Evolutionary conservation across 148 eudicot species (phyloP), one percentile per base, ranked within the genome.

Genomic region (Rhododendron molle): DNA sequence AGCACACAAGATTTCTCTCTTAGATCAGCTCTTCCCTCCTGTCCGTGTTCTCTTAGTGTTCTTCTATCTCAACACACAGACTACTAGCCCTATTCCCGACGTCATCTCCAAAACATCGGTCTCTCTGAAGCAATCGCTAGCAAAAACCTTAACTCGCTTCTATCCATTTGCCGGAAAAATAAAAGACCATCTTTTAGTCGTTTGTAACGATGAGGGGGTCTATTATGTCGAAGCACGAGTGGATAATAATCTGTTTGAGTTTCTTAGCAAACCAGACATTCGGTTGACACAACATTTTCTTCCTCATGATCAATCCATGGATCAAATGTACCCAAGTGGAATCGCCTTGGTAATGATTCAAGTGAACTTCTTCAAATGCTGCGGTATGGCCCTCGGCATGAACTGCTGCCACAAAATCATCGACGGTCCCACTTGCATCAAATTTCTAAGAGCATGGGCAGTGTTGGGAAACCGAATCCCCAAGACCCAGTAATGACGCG

Each of bases 381-480:
- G 90, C 12, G 87, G 90, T n/a, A 1, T 88, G 14, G 89, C 89
- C 2, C 87, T 91, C 14, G 81, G 89, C 46, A 52, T 83, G 6
- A 77, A 78, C 54, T 16, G 9, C 26, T 76, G 81, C 3, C 93
- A 91, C 50, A 89, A 83, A 82, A 71, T 86, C 7, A 56, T 86
- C 4, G 93, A 89, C 32, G 93, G 86, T 34, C 58, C 14, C 2
- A 82, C 90, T 1, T 49, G 50, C 76, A 65, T 79, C 0, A 71
- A 73, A 10, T 90, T 90, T 65, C 20, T 90, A 21, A 84, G 87
- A 3, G 86, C 78, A 3, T 89, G 89, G 90, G 88, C 90, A 3
- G 85, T 32, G 34, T 32, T 32, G 34, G 34, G 34, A 32, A 32
- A 32, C 1, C n/a, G n/a, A 1, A 0, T 32, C 1, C 34, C 1